A percentile compares a stretch with the other conserved stretches of the same genome.
Conservation (phyloP, 2,329 filamentous ascomycete genomes). For the Fulvia fulva region DNA sequence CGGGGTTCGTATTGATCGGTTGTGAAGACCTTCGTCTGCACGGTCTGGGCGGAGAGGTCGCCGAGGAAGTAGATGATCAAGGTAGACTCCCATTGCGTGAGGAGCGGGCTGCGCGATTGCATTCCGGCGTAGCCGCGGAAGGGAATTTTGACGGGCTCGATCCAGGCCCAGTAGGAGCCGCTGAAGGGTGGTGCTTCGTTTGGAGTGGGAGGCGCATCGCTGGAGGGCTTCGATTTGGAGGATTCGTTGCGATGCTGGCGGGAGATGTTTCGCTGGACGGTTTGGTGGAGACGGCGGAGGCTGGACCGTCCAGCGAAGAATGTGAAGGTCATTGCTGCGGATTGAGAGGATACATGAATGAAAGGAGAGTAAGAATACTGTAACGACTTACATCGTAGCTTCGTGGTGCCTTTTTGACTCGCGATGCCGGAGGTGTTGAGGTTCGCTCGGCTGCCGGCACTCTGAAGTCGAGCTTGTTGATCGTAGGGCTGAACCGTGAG, state of each 20-base stretch:
- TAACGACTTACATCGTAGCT: neutral
- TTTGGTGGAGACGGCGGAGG: conserved; percentile 30
- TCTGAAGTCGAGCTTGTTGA: neutral
- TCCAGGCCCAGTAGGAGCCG: conserved; percentile 44
- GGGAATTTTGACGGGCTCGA: conserved; percentile 44
- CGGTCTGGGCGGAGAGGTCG: conserved; percentile 72
- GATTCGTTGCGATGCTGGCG: conserved; percentile 27
- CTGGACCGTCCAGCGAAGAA: conserved; percentile 28
- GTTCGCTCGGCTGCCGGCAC: neutral
- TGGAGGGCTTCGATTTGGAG: conserved; percentile 10
- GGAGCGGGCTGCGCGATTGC: conserved; percentile 68
- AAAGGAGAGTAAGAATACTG: neutral
- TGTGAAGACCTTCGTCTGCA: conserved; percentile 38
- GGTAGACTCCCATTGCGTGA: conserved; percentile 73
- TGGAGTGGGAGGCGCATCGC: conserved; percentile 8
- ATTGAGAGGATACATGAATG: conserved; percentile 6
- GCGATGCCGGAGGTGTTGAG: neutral
- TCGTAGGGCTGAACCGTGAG: neutral
- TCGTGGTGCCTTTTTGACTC: neutral
- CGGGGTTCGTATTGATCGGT: conserved; percentile 58
- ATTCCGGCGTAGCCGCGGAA: conserved; percentile 61
- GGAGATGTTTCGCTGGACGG: conserved; percentile 31
- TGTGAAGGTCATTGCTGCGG: conserved; percentile 25
- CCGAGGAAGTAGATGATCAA: conserved; percentile 75
- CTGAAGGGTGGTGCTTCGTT: conserved; percentile 34